Evolutionary conservation across 345 rosid species (phyloP).

Genomic region (Salix caprea): DNA sequence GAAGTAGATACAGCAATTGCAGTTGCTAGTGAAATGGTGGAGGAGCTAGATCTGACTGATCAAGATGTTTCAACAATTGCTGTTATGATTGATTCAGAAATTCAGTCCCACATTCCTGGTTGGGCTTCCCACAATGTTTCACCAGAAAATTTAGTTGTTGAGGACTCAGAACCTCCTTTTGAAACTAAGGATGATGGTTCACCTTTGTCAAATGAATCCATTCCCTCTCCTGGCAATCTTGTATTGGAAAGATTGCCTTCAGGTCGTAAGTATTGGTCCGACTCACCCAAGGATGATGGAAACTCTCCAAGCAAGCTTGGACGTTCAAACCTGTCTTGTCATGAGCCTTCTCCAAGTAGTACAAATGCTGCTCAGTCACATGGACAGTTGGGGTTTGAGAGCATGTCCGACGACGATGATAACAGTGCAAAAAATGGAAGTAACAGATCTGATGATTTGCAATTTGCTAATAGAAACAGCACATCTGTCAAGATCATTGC

Average conservation of each 20-base stretch:
- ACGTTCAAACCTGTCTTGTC: slow-evolving; percentile 23
- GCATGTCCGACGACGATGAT: slow-evolving; percentile 2
- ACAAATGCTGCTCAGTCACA: slow-evolving; percentile 12
- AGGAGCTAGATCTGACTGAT: slow-evolving; percentile 82
- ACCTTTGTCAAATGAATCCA: slow-evolving; percentile 11
- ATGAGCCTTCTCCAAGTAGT: slow-evolving; percentile 16
- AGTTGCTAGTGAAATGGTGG: slow-evolving; percentile 95
- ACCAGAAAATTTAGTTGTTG: slow-evolving; percentile 8
- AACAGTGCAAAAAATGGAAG: neutral
- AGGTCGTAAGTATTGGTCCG: slow-evolving; percentile 81
- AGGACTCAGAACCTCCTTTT: slow-evolving; percentile 19
- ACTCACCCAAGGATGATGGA: slow-evolving; percentile 53
- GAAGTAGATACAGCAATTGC: slow-evolving; percentile 79
- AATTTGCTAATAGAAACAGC: neutral
- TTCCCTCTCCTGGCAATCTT: slow-evolving; percentile 36
- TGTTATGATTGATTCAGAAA: slow-evolving; percentile 72
- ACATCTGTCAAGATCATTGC: slow-evolving; percentile 27
- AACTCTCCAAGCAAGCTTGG: slow-evolving; percentile 38
- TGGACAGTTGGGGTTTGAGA: slow-evolving; percentile 15
- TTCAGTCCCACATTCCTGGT: slow-evolving; percentile 59
- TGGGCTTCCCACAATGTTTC: slow-evolving; percentile 50
- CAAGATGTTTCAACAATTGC: slow-evolving; percentile 77
- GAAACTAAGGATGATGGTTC: slow-evolving; percentile 28
- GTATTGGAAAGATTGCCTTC: slow-evolving; percentile 75
- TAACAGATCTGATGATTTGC: neutral